phyloP scores from a whole-genome alignment of 2,329 filamentous ascomycete species.

The Endocalyx cinctus region DNA sequence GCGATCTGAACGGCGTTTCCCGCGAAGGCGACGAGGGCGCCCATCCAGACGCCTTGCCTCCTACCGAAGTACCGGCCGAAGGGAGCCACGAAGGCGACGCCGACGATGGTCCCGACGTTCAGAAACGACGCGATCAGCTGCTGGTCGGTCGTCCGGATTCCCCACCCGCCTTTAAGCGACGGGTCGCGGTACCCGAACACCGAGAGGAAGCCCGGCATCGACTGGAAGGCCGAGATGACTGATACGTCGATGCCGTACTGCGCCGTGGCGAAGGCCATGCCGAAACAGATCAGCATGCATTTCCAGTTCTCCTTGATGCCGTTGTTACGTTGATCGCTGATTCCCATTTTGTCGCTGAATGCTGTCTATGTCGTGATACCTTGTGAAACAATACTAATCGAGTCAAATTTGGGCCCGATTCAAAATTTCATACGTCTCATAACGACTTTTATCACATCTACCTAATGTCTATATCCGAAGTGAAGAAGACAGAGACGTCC shows the following conservation, averaged over 20 bases:
- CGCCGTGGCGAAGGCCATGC: conserved; percentile 17
- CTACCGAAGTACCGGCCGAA: conserved; percentile 19
- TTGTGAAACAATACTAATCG: background rate
- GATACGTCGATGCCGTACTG: conserved; percentile 20
- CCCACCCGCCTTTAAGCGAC: conserved; percentile 12
- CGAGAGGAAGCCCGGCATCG: conserved; percentile 20
- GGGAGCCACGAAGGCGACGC: conserved; percentile 14
- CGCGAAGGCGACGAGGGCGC: conserved; percentile 14
- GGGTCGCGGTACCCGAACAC: conserved; percentile 17
- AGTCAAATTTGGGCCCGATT: no score
- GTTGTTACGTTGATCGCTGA: conserved; percentile 15
- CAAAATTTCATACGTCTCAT: no score
- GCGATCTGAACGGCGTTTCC: conserved; percentile 17
- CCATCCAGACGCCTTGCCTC: conserved; percentile 21
- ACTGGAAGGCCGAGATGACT: conserved; percentile 16
- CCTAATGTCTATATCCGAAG: no score
- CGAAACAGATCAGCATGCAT: conserved; percentile 19
- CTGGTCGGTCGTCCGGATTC: conserved; percentile 17
- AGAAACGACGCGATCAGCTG: conserved; percentile 22
- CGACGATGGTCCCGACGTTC: conserved; percentile 21
- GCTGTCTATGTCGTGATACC: no score
- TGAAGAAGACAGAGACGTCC: no score
- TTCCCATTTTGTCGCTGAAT: conserved; percentile 13
- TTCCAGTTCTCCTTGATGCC: conserved; percentile 19
- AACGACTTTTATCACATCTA: no score